phyloP scores from a whole-genome alignment of 352 stramenopile genomes.

The Thalassiosira mediterranea region DNA sequence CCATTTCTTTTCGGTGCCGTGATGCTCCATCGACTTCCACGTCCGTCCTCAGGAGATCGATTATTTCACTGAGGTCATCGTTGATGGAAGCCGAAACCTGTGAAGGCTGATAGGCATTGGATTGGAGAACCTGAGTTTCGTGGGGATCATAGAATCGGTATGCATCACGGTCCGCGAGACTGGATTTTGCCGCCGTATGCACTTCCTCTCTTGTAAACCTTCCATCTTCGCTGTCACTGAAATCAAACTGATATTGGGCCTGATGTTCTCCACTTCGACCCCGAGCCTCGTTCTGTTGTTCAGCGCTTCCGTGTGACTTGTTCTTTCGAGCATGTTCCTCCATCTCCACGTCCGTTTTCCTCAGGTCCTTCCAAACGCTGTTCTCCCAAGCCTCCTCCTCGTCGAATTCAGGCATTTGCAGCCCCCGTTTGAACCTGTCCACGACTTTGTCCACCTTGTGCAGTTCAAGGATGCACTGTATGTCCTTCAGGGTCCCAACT shows the following conservation, averaged over 20 bases:
- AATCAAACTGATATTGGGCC: conserved; percentile 24
- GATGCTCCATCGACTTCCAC: conserved; percentile 49
- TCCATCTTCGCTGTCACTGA: conserved; percentile 20
- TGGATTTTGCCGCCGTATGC: conserved; percentile 19
- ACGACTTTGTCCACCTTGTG: conserved; percentile 53
- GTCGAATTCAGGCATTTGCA: conserved; percentile 56
- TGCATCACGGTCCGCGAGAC: conserved; percentile 12
- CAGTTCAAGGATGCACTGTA: conserved; percentile 52
- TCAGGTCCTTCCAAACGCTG: conserved; percentile 40
- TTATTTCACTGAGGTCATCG: conserved; percentile 51
- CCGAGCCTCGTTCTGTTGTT: not conserved
- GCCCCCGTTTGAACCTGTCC: conserved; percentile 50
- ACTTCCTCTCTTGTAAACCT: conserved; percentile 14
- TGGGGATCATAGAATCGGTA: conserved; percentile 49
- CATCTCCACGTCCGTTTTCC: conserved; percentile 43
- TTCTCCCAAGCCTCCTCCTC: conserved; percentile 43
- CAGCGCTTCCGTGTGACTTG: conserved; percentile 11
- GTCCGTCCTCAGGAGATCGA: conserved; percentile 48
- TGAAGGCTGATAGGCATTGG: conserved; percentile 30
- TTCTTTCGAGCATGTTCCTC: conserved; percentile 29
- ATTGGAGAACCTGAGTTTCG: conserved; percentile 22
- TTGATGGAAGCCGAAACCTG: conserved; percentile 24
- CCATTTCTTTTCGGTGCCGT: conserved; percentile 26
- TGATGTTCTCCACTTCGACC: not conserved
- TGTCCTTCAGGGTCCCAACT: conserved; percentile 46